Base-by-base conservation (phyloP, 2,329 filamentous ascomycete species). In the Pleomassaria siparia region DNA sequence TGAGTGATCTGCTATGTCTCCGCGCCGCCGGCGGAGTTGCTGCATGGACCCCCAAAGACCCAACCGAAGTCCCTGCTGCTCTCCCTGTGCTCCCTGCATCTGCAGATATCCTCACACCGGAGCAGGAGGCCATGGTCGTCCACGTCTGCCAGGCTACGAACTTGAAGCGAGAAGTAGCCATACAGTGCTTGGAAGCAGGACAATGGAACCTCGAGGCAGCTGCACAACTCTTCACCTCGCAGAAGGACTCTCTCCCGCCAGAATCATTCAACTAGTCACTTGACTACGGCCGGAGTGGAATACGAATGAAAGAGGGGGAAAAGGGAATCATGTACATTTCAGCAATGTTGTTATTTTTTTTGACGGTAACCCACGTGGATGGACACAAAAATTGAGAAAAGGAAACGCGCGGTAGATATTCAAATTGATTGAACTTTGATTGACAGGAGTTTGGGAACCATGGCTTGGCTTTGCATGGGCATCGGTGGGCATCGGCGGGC, bases 201-300 rank as follows among this genome's bases (percentile, higher is more conserved):
- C 81, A 80, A 29, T 97, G 91, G 90, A 82, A 95, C 66, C 83
- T 91, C 40, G 81, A 88, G 29, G 80, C 82, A 55, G 92, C 91
- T 3, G 49, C 51, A 11, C 21, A 25, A 9, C 16, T 50, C 11
- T 50, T 46, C 30, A 46, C 28, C 28, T 21, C 36, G 12, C 48
- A 44, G 33, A 33, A 40, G 26, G 44, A 39, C 15, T 22, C 15
- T 8, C 40, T 50, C n/a, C 39, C 43, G 12, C 15, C 48, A 8
- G 48, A 50, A 7, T 39, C 48, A 2, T 50, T 42, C 20, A 40
- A 37, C 20, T 37, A 24, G 13, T 42, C 20, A 40, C 21, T 13
- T 37, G n/a, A 13, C 18, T 3, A 37, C 18, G 3, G 4, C 3
- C 9, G 4, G 20, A 24, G n/a, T 22, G 4, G 9, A 13, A 24